Evolutionary conservation across 176 grass and related monocot genomes (phyloP).

Genomic region (Cymbopogon citratus): DNA sequence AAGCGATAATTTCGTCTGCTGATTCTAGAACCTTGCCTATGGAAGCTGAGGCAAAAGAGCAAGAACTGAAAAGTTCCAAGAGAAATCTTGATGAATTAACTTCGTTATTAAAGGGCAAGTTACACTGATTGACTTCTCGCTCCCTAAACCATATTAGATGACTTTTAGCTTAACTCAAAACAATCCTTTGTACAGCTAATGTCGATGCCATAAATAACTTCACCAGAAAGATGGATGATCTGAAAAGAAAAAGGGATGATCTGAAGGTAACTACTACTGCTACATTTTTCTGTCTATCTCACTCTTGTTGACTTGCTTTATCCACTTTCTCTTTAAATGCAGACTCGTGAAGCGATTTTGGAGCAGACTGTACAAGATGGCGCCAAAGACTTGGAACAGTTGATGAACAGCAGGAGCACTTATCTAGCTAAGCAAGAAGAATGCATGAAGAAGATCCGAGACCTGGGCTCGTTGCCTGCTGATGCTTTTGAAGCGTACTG

Average conservation of each 20-base stretch:
- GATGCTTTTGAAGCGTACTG: conserved; percentile 92
- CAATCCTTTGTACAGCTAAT: conserved; percentile 40
- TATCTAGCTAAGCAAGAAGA: conserved; percentile 91
- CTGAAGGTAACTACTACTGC: conserved; percentile 54
- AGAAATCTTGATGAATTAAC: conserved; percentile 68
- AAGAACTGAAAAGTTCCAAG: conserved; percentile 70
- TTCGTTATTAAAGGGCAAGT: conserved; percentile 65
- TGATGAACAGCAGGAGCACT: conserved; percentile 68
- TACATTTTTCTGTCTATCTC: conserved; percentile 1
- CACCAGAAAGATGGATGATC: conserved; percentile 55
- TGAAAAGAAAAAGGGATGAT: conserved; percentile 69
- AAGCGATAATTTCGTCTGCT: conserved; percentile 80
- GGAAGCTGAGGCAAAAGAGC: conserved; percentile 72
- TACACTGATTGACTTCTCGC: conserved; percentile 2
- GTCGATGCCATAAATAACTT: conserved; percentile 61
- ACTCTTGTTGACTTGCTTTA: conserved; percentile 11
- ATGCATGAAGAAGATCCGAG: conserved; percentile 93
- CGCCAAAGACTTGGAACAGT: conserved; percentile 79
- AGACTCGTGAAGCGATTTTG: conserved; percentile 66
- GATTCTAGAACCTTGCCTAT: conserved; percentile 68
- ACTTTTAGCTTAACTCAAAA: conserved; percentile 13
- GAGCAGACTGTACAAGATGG: conserved; percentile 79
- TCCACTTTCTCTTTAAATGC: conserved; percentile 22
- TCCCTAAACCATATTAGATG: background rate
- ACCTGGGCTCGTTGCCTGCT: conserved; percentile 87